phyloP scores from a whole-genome alignment of 208 protist genomes.

The Crithidia acanthocephali region DNA sequence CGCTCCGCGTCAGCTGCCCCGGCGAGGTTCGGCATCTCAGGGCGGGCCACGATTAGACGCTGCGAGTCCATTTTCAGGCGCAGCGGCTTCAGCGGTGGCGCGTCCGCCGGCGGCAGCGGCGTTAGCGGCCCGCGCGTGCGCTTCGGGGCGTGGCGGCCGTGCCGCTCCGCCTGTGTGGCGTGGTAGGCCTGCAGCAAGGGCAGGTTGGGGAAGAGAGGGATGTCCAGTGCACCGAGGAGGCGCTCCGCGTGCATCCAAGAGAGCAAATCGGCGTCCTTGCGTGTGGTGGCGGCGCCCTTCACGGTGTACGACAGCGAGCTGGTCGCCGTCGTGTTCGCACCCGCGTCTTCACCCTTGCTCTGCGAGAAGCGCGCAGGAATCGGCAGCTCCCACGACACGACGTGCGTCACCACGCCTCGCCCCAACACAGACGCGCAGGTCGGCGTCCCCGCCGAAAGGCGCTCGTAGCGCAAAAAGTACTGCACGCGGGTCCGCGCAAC shows the following conservation, averaged over 20 bases:
- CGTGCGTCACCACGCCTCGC: conserved; percentile 50
- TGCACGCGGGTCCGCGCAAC: conserved; percentile 71
- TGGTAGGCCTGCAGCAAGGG: conserved; percentile 79
- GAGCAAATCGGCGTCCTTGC: conserved; percentile 85
- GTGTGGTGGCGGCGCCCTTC: conserved; percentile 64
- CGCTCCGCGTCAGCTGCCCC: neutral
- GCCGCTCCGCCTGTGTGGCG: conserved; percentile 38
- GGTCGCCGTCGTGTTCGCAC: neutral
- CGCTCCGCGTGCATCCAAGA: conserved; percentile 93
- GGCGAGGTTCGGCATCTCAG: neutral
- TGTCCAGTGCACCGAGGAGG: conserved; percentile 62
- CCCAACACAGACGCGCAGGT: conserved; percentile 18
- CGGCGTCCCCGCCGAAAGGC: conserved; percentile 5
- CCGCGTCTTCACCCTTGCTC: neutral
- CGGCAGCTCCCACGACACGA: conserved; percentile 49
- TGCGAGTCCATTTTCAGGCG: conserved; percentile 6
- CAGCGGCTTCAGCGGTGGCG: conserved; percentile 14
- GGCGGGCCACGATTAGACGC: neutral
- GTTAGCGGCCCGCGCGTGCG: conserved; percentile 9
- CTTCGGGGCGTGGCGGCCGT: conserved; percentile 52
- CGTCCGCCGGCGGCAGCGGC: conserved; percentile 2
- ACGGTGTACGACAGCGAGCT: conserved; percentile 28
- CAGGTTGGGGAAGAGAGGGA: conserved; percentile 87
- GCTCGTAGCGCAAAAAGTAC: conserved; percentile 83
- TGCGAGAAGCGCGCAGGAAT: conserved; percentile 34